Evolutionary conservation across 2,329 filamentous ascomycete genomes (phyloP).

Genomic region (Torrubiella hemipterigena): DNA sequence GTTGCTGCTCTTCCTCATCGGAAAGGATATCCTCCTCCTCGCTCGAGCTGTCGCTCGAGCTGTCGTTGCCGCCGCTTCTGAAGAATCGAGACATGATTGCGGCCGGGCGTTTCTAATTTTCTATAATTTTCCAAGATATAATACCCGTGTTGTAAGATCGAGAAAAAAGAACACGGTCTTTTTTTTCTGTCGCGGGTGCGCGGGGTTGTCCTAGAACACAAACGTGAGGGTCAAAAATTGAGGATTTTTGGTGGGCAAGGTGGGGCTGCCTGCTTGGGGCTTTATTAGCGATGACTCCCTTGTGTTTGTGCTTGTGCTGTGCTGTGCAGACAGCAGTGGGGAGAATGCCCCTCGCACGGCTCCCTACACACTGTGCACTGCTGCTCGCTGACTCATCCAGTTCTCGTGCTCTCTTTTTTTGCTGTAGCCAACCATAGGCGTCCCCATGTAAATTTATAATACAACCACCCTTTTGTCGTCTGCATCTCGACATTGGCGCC

Average conservation of each 20-base stretch:
- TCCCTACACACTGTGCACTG: slow-evolving; percentile 2
- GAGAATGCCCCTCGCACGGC: slow-evolving; percentile 7
- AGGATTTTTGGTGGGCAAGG: slow-evolving; percentile 29
- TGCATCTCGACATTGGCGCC: not conserved
- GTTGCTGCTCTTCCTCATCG: slow-evolving; percentile 53
- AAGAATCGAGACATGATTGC: slow-evolving; percentile 94
- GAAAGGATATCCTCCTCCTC: slow-evolving; percentile 94
- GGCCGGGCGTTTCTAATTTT: no score
- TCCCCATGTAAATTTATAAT: slow-evolving; percentile 1
- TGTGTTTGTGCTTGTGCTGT: not conserved
- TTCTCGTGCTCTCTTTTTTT: no score
- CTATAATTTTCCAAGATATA: no score
- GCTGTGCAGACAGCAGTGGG: no score
- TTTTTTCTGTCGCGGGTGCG: slow-evolving; percentile 12
- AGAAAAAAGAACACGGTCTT: not conserved
- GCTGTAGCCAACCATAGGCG: no score
- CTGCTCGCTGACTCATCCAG: no score
- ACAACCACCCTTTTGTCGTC: slow-evolving; percentile 1
- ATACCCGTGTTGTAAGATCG: no score
- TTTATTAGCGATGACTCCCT: slow-evolving; percentile 17
- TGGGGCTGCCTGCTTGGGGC: slow-evolving; percentile 25
- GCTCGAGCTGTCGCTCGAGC: slow-evolving; percentile 89
- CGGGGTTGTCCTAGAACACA: slow-evolving; percentile 25
- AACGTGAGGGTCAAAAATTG: slow-evolving; percentile 23
- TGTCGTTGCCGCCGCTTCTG: slow-evolving; percentile 70